A percentile compares a stretch with the other conserved stretches of the same genome.
Conservation (phyloP, 2,329 filamentous ascomycete genomes). For the Aspergillus felis region DNA sequence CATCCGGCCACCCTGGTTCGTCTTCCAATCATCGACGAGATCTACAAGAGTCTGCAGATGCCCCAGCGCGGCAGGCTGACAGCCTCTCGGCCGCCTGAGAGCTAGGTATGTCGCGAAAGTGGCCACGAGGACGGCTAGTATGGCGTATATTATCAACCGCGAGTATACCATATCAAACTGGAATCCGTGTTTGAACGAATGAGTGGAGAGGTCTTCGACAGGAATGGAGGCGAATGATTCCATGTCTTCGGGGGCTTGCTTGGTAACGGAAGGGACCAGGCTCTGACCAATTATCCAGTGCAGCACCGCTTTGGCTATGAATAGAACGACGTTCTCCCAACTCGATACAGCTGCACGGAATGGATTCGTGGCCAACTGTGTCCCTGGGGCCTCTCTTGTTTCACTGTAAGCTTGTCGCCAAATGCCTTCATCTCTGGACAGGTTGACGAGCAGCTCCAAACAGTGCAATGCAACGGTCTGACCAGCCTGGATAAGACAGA, state of each 20-base stretch:
- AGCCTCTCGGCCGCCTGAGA: too few species aligned
- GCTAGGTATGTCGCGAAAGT: neutral
- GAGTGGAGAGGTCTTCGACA: too few species aligned
- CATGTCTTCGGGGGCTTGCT: neutral
- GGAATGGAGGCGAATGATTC: too few species aligned
- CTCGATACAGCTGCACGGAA: constrained; percentile 8
- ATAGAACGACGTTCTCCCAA: constrained; percentile 8
- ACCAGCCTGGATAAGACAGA: too few species aligned
- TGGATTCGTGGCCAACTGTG: neutral
- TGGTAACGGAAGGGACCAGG: constrained; percentile 2
- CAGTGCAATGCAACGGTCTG: constrained; percentile 15
- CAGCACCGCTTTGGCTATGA: constrained; percentile 9
- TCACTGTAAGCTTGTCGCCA: too few species aligned
- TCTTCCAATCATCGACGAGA: too few species aligned
- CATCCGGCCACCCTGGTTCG: too few species aligned
- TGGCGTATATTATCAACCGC: constrained; percentile 1
- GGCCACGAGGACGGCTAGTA: neutral
- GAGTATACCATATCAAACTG: constrained; percentile 5
- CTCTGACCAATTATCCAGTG: constrained; percentile 15
- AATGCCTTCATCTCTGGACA: constrained; percentile 10
- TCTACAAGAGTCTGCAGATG: too few species aligned
- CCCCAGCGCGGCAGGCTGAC: too few species aligned
- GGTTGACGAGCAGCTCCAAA: constrained; percentile 13
- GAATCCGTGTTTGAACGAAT: constrained; percentile 1
- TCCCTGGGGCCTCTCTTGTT: neutral